Evolutionary conservation across 1,139 yeast genomes (phyloP).

Genomic region (Suhomyces bokatorum): DNA sequence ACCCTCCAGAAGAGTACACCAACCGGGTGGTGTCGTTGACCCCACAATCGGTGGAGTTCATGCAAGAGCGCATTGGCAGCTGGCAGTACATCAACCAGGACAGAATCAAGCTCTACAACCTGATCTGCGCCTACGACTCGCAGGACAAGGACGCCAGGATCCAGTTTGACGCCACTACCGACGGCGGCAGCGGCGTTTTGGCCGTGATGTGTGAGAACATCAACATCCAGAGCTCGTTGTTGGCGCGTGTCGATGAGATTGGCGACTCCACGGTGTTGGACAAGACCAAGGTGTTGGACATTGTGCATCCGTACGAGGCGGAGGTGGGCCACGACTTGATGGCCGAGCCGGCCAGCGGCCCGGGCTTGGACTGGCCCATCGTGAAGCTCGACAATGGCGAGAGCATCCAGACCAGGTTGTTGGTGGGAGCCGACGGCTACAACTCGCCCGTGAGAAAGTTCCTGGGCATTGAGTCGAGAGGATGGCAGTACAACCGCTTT

Average conservation of each 20-base stretch:
- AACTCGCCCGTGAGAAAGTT: slow-evolving; percentile 89
- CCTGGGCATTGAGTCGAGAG: slow-evolving; percentile 80
- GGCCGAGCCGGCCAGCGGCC: slow-evolving; percentile 19
- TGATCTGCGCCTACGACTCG: slow-evolving; percentile 78
- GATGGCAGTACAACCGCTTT: slow-evolving; percentile 87
- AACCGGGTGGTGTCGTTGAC: slow-evolving; percentile 87
- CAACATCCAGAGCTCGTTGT: slow-evolving; percentile 75
- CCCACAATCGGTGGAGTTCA: slow-evolving; percentile 69
- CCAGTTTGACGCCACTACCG: slow-evolving; percentile 55
- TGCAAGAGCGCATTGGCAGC: slow-evolving; percentile 65
- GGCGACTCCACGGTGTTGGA: slow-evolving; percentile 55
- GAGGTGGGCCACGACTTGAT: slow-evolving; percentile 5
- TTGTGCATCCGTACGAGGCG: slow-evolving; percentile 26
- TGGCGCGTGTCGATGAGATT: slow-evolving; percentile 56
- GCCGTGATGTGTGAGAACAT: slow-evolving; percentile 90
- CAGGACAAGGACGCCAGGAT: slow-evolving; percentile 71
- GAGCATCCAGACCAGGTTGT: slow-evolving; percentile 62
- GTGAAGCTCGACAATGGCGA: slow-evolving; percentile 70
- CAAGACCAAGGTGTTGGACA: slow-evolving; percentile 63
- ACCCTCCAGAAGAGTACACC: slow-evolving; percentile 63
- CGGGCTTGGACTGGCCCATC: slow-evolving; percentile 68
- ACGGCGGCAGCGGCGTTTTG: slow-evolving; percentile 28
- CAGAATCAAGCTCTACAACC: slow-evolving; percentile 76
- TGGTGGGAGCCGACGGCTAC: slow-evolving; percentile 95
- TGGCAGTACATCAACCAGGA: slow-evolving; percentile 72